A percentile compares a stretch with the other conserved stretches of the same genome.
Conservation (phyloP, 75 land plant genomes). For the Isoetes taiwanensis region DNA sequence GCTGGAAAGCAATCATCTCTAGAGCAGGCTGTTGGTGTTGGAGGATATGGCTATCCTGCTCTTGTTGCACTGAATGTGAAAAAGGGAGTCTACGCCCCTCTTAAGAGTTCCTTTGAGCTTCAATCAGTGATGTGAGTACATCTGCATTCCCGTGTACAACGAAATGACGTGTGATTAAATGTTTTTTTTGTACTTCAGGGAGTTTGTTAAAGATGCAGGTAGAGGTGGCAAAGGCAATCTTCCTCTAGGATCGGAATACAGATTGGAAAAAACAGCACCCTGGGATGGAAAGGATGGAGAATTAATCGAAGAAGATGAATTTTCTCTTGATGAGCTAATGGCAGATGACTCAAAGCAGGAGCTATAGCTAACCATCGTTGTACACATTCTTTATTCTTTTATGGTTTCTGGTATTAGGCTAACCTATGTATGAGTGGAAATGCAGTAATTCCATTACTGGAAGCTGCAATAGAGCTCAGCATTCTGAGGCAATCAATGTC, state of each 20-base stretch:
- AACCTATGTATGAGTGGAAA: no score
- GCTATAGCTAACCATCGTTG: conserved; percentile 28
- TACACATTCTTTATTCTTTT: no score
- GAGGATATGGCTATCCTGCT: conserved; percentile 97
- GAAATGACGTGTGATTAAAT: no score
- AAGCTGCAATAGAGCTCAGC: no score
- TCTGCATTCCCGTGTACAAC: no score
- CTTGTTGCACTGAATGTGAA: conserved; percentile 85
- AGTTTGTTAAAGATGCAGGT: conserved; percentile 89
- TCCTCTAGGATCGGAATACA: conserved; percentile 42
- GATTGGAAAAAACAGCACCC: conserved; percentile 44
- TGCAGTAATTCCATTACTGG: no score
- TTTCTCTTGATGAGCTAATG: conserved; percentile 96
- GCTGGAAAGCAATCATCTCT: conserved; percentile 92
- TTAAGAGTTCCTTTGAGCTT: conserved; percentile 72
- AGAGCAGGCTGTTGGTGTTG: conserved; percentile 84
- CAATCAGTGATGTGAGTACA: conserved; percentile 68
- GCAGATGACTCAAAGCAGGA: conserved; percentile 35
- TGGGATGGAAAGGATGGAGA: conserved; percentile 99
- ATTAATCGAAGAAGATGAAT: conserved; percentile 87
- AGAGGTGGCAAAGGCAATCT: conserved; percentile 88
- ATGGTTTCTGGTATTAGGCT: no score
- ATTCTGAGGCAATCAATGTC: no score
- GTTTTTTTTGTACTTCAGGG: conserved; percentile 36
- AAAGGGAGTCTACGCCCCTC: conserved; percentile 72